These are phyloP conservation scores for Amoebophrya sp. DNA, from an alignment of 169 alveolate species.

Conservation along the genomic window DNA sequence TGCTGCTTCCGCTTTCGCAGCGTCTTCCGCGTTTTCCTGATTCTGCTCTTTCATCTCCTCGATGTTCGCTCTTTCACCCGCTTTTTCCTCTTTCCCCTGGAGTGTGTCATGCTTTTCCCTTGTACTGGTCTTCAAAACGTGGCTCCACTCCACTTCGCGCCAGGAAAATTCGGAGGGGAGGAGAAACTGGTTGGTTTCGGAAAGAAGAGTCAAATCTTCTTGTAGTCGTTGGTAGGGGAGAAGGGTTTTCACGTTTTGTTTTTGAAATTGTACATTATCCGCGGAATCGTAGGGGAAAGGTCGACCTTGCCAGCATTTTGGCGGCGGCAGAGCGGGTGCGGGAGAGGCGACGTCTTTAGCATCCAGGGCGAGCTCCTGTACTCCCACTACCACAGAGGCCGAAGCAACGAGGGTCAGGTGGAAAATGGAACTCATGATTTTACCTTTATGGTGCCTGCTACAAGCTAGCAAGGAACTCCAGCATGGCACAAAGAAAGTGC, in stretches of 20 bases:
- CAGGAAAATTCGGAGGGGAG: background rate
- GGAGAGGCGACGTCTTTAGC: background rate
- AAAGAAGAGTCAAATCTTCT: too few species aligned
- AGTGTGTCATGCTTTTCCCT: too few species aligned
- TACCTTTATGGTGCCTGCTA: too few species aligned
- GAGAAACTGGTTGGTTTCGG: background rate
- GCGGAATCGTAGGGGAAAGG: background rate
- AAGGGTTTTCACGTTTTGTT: background rate
- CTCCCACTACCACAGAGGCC: too few species aligned
- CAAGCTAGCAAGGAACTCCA: too few species aligned
- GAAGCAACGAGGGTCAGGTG: too few species aligned
- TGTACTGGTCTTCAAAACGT: background rate
- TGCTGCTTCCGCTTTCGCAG: background rate
- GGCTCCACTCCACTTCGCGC: background rate
- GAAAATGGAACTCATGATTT: too few species aligned
- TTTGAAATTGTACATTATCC: background rate
- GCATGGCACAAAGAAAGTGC: too few species aligned
- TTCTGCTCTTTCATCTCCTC: background rate
- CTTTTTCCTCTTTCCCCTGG: background rate
- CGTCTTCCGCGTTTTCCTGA: background rate
- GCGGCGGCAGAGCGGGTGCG: background rate
- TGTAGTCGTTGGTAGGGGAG: background rate
- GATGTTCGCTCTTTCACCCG: background rate
- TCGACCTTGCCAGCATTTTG: too few species aligned
- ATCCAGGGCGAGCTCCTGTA: too few species aligned